A percentile compares a stretch with the other conserved stretches of the same genome.
These are phyloP conservation scores for Rubia occidens DNA, from an alignment of 305 asterid genomes.

Conservation along the genomic window DNA sequence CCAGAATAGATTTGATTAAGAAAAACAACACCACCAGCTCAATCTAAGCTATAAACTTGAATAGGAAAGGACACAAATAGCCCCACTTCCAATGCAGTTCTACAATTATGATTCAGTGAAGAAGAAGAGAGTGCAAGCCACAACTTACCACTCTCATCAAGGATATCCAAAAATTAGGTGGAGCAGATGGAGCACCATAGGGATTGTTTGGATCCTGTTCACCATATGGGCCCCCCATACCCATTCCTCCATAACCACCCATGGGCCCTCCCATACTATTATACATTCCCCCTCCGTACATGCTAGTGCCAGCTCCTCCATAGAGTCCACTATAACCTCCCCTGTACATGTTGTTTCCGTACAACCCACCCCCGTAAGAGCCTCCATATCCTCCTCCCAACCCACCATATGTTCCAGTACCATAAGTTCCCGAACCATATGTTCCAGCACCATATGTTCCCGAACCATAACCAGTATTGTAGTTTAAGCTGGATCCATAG, in stretches of 20 bases:
- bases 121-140: neutral
- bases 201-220: conserved; percentile 93
- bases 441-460: conserved; percentile 39
- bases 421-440: conserved; percentile 48
- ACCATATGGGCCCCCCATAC: conserved; percentile 75
- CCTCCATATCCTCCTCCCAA: conserved; percentile 35
- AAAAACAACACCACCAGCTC: neutral
- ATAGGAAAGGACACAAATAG: neutral
- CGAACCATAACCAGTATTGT: conserved; percentile 31
- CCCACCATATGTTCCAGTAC: conserved; percentile 42
- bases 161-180: conserved; percentile 88
- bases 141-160: conserved; percentile 79
- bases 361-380: conserved; percentile 67
- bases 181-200: conserved; percentile 74
- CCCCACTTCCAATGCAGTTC: neutral
- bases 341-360: conserved; percentile 77
- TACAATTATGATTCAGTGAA: neutral
- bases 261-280: conserved; percentile 52
- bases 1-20: neutral
- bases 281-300: conserved; percentile 73
- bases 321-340: conserved; percentile 81
- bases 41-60: neutral
- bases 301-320: conserved; percentile 62
- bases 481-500: conserved; percentile 56
- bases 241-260: conserved; percentile 86